Evolutionary conservation across 1,284 basidiomycete genomes (phyloP), one percentile per base, ranked within the genome.

Genomic region (Tilletia setariae): DNA sequence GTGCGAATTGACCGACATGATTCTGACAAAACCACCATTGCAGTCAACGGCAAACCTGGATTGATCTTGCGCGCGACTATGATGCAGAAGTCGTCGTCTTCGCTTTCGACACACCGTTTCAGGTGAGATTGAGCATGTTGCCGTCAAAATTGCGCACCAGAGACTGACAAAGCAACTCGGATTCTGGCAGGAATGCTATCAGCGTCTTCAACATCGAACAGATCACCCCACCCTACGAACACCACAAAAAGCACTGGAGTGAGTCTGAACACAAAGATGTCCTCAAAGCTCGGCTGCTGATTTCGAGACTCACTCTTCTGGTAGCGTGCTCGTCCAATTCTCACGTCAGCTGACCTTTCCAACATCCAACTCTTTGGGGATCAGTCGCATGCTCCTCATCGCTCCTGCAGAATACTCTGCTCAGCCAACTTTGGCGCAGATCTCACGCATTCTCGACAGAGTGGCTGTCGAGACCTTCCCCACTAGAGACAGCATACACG

Each of bases 31-130:
- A 4, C 21, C 16, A 3, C 6, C 15, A 25, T 53, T 23, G 16
- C 40, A n/a, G 59, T 9, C 63, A 47, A 28, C 43, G 63, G 21
- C 43, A 49, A 23, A 51, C 46, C 30, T 32, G 25, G 47, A 30
- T n/a, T n/a, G 19, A 9, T 28, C 16, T 32, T 40, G 32, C 64
- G 6, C 63, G 19, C 19, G 43, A 49, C 19, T 35, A 44, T 44
- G 47, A 46, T 23, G 44, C 63, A 30, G 63, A 51, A 25, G 32
- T 28, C 6, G 23, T 71, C 11, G 63, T 68, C 19, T n/a, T 71
- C 30, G 35, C 63, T 9, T 42, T 72, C 19, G 70, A 69, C 42
- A 65, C 65, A 13, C 56, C 67, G 1, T 13, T 53, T 19, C 30
- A 63, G 19, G 65, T 68, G 63, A n/a, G 46, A 28, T 21, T 2